A percentile compares a stretch with the other conserved stretches of the same genome.
Evolutionary conservation across 768 basidiomycete genomes (phyloP).

Genomic region (Xerocomus brunneocitrinus): DNA sequence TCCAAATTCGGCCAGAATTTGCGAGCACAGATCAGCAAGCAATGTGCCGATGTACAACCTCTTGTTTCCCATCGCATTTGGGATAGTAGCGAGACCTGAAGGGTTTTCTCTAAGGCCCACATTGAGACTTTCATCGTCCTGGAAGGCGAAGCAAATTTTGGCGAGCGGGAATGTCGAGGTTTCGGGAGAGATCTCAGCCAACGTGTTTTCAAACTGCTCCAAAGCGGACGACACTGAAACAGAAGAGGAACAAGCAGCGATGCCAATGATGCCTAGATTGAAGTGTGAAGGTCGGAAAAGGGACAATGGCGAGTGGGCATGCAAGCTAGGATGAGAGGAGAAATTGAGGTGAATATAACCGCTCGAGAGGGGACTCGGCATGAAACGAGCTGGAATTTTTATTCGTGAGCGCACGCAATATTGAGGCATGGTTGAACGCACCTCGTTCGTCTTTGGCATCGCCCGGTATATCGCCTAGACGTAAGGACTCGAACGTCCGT

Average conservation of each 20-base stretch:
- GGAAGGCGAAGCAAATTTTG: slow-evolving; percentile 81
- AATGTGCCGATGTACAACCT: slow-evolving; percentile 84
- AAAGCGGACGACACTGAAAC: slow-evolving; percentile 51
- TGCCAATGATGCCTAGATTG: slow-evolving; percentile 83
- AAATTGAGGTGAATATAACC: slow-evolving; percentile 81
- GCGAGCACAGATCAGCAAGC: slow-evolving; percentile 84
- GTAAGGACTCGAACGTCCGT: slow-evolving; percentile 64
- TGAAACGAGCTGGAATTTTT: slow-evolving; percentile 61
- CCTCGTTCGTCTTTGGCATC: slow-evolving; percentile 75
- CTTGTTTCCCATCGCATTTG: slow-evolving; percentile 83
- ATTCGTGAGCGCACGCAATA: not conserved
- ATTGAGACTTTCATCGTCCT: slow-evolving; percentile 52
- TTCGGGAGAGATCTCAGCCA: slow-evolving; percentile 64
- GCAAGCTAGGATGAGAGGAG: slow-evolving; percentile 68
- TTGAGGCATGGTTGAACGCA: slow-evolving; percentile 29
- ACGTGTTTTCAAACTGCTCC: slow-evolving; percentile 59
- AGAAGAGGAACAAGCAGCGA: slow-evolving; percentile 63
- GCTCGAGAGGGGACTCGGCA: slow-evolving; percentile 69
- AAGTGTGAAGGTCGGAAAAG: slow-evolving; percentile 78
- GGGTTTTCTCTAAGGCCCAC: slow-evolving; percentile 52
- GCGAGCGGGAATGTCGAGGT: slow-evolving; percentile 72
- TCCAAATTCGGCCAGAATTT: slow-evolving; percentile 81
- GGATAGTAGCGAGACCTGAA: slow-evolving; percentile 71
- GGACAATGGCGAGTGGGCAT: slow-evolving; percentile 60
- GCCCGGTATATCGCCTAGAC: slow-evolving; percentile 79